Conservation (phyloP, 1,284 basidiomycete genomes). For the Fomitopsis schrenkii region DNA sequence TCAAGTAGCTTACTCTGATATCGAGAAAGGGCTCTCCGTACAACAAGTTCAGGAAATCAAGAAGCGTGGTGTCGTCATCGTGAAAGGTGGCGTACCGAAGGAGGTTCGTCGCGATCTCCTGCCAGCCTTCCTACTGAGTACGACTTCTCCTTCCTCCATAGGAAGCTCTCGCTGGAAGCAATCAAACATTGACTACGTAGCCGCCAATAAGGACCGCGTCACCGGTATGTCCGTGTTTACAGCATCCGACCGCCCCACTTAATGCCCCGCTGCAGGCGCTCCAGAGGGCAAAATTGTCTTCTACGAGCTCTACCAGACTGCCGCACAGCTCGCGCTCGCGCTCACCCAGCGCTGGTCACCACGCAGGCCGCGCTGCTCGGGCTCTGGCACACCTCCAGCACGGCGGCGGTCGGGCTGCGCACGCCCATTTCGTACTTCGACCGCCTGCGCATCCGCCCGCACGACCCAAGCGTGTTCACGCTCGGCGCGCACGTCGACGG, state of each 20-base stretch:
- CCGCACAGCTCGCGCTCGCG: constrained; percentile 54
- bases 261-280: constrained; percentile 40
- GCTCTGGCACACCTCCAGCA: constrained; percentile 49
- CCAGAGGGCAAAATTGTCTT: constrained; percentile 67
- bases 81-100: constrained; percentile 54
- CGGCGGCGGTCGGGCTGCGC: constrained; percentile 43
- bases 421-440: constrained; percentile 75
- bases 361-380: constrained; percentile 54
- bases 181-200: constrained; percentile 52
- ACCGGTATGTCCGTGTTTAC: constrained; percentile 30
- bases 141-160: constrained; percentile 16
- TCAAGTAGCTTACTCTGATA: constrained; percentile 43
- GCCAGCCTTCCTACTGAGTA: not conserved
- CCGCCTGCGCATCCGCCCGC: constrained; percentile 68
- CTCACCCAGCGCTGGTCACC: constrained; percentile 46
- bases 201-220: constrained; percentile 43
- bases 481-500: constrained; percentile 77
- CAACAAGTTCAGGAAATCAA: constrained; percentile 44
- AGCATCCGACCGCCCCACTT: no score
- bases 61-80: constrained; percentile 53
- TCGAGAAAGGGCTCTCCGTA: constrained; percentile 38
- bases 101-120: constrained; percentile 31
- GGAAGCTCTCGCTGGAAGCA: constrained; percentile 65
- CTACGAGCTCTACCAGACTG: constrained; percentile 70
- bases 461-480: constrained; percentile 59